These are phyloP conservation scores for Leccinum variicolor DNA, from an alignment of 768 basidiomycete genomes.

Conservation along the genomic window DNA sequence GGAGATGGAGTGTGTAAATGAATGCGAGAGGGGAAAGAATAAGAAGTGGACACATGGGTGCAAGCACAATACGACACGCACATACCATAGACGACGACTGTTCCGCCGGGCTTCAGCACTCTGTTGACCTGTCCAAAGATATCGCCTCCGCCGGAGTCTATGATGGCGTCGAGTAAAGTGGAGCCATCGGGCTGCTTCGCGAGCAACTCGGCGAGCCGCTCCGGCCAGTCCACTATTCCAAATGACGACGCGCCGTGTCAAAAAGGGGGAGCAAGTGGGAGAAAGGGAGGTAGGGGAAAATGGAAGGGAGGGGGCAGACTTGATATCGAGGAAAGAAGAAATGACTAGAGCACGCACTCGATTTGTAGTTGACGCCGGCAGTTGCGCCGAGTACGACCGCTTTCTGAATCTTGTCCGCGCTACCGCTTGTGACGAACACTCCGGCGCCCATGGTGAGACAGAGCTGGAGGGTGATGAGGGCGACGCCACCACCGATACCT, in stretches of 20 bases:
- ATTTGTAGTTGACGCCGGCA: slow-evolving; percentile 72
- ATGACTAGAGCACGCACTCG: slow-evolving; percentile 38
- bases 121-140: slow-evolving; percentile 50
- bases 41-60: not conserved
- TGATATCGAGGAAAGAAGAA: not conserved
- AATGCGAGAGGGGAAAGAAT: not conserved
- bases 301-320: not conserved
- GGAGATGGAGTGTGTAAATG: slow-evolving; percentile 6
- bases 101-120: slow-evolving; percentile 49
- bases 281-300: too few relatives aligned
- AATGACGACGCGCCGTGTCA: not conserved
- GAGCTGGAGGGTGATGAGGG: too few relatives aligned
- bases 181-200: slow-evolving; percentile 24
- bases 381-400: slow-evolving; percentile 68
- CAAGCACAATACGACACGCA: slow-evolving; percentile 31
- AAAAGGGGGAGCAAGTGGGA: not conserved
- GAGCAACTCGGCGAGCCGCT: slow-evolving; percentile 43
- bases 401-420: too few relatives aligned
- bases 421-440: too few relatives aligned
- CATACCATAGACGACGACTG: slow-evolving; percentile 67
- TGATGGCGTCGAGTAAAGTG: slow-evolving; percentile 51
- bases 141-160: slow-evolving; percentile 70
- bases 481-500: too few relatives aligned
- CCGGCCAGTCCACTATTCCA: slow-evolving; percentile 51
- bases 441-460: too few relatives aligned